Evolutionary conservation across 352 stramenopile genomes (phyloP), one percentile per base, ranked within the genome.

Genomic region (Pythium folliculosum): DNA sequence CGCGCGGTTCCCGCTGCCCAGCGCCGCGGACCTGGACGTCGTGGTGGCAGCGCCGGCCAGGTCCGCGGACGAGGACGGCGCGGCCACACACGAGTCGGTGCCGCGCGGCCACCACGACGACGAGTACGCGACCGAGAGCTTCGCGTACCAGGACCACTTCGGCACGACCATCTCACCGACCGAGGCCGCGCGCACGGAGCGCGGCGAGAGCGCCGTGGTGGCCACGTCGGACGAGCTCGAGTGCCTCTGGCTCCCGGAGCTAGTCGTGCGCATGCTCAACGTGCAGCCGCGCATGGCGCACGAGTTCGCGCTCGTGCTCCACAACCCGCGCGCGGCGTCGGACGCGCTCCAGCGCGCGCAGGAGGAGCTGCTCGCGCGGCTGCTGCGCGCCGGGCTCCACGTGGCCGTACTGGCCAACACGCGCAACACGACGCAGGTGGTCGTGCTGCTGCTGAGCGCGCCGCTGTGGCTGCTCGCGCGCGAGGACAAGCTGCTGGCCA

Each of bases 401-500:
- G 78, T 82, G 30, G 80, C 78, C 0, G 78, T 89, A 27, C 63
- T 89, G 8, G 78, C 78, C 47, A 85, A 85, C 69, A 85, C 80
- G 53, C 77, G 78, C 22, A 73, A 83, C 67, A 82, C 78, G 47
- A 68, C 58, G 22, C 63, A 68, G 38, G 66, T 63, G 22, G 75
- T 89, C 60, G 66, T 87, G 5, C 35, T 89, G 50, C 65, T 89
- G 30, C 75, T 89, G n/a, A 85, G 76, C 35, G 80, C 78, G 19
- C 78, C 78, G 50, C 70, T 87, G 22, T 86, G 76, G 78, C 67
- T 89, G 43, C 71, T 89, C 13, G 78, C 80, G 3, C 68, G 80
- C 3, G 80, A 89, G 58, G 80, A 89, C 60, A 89, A 89, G 51
- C 73, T 89, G 60, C 76, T 89, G 65, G 74, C 73, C 12, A 86